Evolutionary conservation across 2,329 filamentous ascomycete species (phyloP).

Genomic region (Nothopassalora personata): DNA sequence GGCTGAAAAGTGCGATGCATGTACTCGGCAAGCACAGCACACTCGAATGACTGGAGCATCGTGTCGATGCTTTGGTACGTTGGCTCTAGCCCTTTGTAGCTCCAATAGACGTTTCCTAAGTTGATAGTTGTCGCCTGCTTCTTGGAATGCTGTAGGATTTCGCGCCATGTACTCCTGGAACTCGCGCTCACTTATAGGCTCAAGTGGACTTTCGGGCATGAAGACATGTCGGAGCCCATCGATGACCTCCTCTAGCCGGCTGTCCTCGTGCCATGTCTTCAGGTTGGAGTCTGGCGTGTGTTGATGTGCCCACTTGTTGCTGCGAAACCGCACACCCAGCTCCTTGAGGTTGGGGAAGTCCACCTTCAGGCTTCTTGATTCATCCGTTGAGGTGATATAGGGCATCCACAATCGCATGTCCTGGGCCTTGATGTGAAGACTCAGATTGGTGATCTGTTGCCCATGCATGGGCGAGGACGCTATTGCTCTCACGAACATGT

Average conservation of each 20-base stretch:
- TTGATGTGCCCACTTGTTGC: conserved; percentile 30
- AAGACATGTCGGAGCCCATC: conserved; percentile 28
- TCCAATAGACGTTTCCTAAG: conserved; percentile 18
- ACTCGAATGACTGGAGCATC: conserved; percentile 24
- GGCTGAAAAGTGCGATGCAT: conserved; percentile 24
- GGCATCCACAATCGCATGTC: conserved; percentile 36
- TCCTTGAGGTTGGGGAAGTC: conserved; percentile 31
- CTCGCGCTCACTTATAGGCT: conserved; percentile 13
- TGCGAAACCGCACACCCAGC: conserved; percentile 30
- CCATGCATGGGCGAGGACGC: conserved; percentile 19
- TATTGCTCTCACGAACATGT: conserved; percentile 35
- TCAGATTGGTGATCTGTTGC: conserved; percentile 22
- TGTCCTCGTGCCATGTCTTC: conserved; percentile 27
- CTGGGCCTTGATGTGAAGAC: conserved; percentile 29
- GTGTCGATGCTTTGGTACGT: background rate
- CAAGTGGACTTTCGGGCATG: conserved; percentile 14
- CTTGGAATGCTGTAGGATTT: conserved; percentile 9
- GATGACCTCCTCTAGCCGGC: conserved; percentile 27
- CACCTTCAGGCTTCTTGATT: conserved; percentile 26
- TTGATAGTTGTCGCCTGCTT: conserved; percentile 8
- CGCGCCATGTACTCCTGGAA: conserved; percentile 12
- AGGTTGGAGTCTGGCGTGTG: conserved; percentile 26
- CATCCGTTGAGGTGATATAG: conserved; percentile 31
- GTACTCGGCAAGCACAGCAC: conserved; percentile 28
- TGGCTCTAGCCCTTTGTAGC: conserved; percentile 12